Evolutionary conservation across 2,329 filamentous ascomycete species (phyloP).

Genomic region (Epichloe sylvatica): DNA sequence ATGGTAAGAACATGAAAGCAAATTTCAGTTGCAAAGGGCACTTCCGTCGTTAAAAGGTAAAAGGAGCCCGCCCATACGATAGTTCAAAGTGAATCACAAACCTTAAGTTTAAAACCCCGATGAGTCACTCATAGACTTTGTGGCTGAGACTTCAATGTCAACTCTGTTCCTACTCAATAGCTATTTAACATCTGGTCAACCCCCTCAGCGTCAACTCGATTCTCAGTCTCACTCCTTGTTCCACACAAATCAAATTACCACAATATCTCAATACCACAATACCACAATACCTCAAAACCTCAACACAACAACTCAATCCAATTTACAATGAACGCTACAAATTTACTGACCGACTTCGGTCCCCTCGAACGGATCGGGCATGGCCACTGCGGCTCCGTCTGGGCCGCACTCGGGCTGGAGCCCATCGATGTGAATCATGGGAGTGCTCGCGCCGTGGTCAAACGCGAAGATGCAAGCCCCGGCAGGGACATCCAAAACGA

Average conservation of each 20-base stretch:
- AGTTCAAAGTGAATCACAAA: no score
- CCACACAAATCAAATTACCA: not conserved
- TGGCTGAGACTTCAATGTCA: not conserved
- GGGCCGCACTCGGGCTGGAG: not conserved
- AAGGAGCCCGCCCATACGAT: no score
- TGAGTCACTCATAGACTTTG: not conserved
- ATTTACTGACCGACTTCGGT: not conserved
- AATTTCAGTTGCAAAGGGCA: no score
- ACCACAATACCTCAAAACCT: not conserved
- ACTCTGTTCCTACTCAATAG: not conserved
- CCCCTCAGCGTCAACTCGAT: not conserved
- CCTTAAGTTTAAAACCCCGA: no score
- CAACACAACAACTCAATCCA: not conserved
- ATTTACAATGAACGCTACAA: not conserved
- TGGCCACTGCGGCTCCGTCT: constrained; percentile 5
- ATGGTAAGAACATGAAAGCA: no score
- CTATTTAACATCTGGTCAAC: not conserved
- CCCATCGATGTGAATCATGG: not conserved
- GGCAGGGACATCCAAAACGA: constrained; percentile 4
- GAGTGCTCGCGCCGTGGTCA: not conserved
- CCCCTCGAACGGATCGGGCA: constrained; percentile 2
- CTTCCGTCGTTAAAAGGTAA: no score
- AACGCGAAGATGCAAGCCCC: constrained; percentile 5
- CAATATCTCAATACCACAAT: not conserved
- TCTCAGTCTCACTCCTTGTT: not conserved